phyloP scores from a whole-genome alignment of 208 protist genomes.

The Trypanosoma scelopori region DNA sequence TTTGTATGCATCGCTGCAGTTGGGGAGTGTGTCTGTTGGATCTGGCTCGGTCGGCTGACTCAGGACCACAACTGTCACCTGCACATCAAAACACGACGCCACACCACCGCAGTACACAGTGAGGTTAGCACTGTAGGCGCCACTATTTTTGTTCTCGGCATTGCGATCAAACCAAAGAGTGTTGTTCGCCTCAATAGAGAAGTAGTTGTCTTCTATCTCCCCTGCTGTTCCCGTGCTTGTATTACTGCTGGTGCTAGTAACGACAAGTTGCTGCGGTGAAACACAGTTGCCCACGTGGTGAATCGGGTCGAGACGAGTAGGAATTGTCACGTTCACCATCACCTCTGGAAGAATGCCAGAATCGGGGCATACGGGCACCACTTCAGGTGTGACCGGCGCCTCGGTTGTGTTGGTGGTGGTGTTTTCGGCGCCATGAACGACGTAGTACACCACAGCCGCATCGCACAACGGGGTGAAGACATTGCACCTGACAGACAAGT shows the following conservation, averaged over 20 bases:
- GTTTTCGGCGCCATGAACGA: slow-evolving; percentile 24
- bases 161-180: slow-evolving; percentile 46
- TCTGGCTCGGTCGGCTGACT: slow-evolving; percentile 3
- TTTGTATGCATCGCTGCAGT: slow-evolving; percentile 24
- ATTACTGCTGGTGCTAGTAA: neutral
- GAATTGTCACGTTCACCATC: neutral
- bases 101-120: slow-evolving; percentile 44
- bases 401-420: slow-evolving; percentile 16
- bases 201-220: slow-evolving; percentile 26
- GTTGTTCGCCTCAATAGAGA: slow-evolving; percentile 21
- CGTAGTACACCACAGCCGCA: slow-evolving; percentile 41
- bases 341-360: slow-evolving; percentile 14
- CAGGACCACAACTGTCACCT: slow-evolving; percentile 33
- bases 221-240: neutral
- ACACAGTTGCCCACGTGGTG: slow-evolving; percentile 28
- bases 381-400: slow-evolving; percentile 7
- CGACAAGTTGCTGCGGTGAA: slow-evolving; percentile 8
- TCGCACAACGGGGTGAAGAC: slow-evolving; percentile 42
- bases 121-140: slow-evolving; percentile 43
- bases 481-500: slow-evolving; percentile 50
- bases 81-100: slow-evolving; percentile 31
- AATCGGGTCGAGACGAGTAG: slow-evolving; percentile 9
- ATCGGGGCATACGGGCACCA: slow-evolving; percentile 13
- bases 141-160: slow-evolving; percentile 27
- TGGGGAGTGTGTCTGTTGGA: neutral